Base-by-base conservation (phyloP, 1,139 yeast species). In the Geotrichum klebahnii region DNA sequence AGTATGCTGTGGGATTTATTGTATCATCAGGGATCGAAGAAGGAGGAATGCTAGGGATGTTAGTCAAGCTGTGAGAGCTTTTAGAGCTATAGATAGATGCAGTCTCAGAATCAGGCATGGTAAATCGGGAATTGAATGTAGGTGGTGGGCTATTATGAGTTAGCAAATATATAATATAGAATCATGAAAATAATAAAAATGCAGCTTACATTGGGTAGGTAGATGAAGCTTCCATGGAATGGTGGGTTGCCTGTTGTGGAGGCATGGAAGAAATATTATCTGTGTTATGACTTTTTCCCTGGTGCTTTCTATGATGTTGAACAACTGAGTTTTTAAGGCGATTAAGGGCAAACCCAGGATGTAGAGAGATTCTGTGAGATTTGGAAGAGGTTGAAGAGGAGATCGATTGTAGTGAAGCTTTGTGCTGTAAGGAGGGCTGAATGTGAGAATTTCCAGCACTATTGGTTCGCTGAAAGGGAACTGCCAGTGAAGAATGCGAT, bases 241-340 rank as follows among this genome's bases (percentile, higher is more conserved):
- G 16, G 19, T 20, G 31, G n/a, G 31, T 14, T 22, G 46, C 10
- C 28, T 14, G 34, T 10, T 12, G 3, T 1, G 36, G 29, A 12
- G 38, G 33, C 19, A 8, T 44, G 46, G 39, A n/a, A 37, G 26
- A 8, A 24, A 12, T 19, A 17, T n/a, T 17, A n/a, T 17, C 35
- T 17, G 47, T 26, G 14, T 23, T 10, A 9, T n/a, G 34, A 16
- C 22, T 6, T 14, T 32, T 31, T 10, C 29, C 6, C 10, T 33
- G 12, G 38, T 42, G 26, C 12, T 48, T 48, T 29, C 40, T 28
- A 31, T 34, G 42, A 22, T 42, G 40, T 10, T 44, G 38, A 14
- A 40, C 42, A 5, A 47, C 50, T 2, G 47, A 20, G 35, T 42
- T 42, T 48, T 48, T 48, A 14, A 48, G 43, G 4, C 43, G 43